A percentile compares a stretch with the other conserved stretches of the same genome.
Evolutionary conservation across 257 asterid genomes (phyloP).

Genomic region (Capsicum rhomboideum): DNA sequence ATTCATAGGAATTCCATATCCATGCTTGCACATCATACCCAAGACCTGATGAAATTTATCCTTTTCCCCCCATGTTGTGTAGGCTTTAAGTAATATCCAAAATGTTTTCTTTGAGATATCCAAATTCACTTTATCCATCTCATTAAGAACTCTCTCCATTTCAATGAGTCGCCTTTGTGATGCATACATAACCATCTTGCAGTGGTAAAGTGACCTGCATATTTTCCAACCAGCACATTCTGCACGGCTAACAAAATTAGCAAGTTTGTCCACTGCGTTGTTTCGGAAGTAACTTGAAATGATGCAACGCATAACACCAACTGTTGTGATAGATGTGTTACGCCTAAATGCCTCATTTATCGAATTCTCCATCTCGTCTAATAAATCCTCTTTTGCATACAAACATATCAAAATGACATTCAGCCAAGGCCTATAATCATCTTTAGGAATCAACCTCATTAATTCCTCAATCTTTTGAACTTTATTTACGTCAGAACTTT

Average conservation of each 20-base stretch:
- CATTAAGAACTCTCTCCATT: conserved; percentile 75
- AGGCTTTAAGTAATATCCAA: conserved; percentile 51
- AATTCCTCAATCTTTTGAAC: conserved; percentile 56
- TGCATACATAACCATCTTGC: conserved; percentile 77
- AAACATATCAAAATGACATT: conserved; percentile 53
- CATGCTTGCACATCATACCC: conserved; percentile 69
- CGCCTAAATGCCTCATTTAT: conserved; percentile 55
- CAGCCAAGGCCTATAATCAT: conserved; percentile 61
- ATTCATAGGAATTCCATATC: conserved; percentile 30
- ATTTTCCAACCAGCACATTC: conserved; percentile 69
- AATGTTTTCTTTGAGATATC: conserved; percentile 43
- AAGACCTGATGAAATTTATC: conserved; percentile 50
- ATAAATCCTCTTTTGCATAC: conserved; percentile 59
- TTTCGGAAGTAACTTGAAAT: conserved; percentile 60
- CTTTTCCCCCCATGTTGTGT: conserved; percentile 38
- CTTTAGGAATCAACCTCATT: conserved; percentile 42
- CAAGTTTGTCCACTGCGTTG: conserved; percentile 67
- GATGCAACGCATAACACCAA: conserved; percentile 44
- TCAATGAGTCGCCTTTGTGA: conserved; percentile 59
- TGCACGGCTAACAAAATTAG: conserved; percentile 48
- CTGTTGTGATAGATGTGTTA: conserved; percentile 30
- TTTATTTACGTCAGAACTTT: conserved; percentile 42
- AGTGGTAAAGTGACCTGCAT: conserved; percentile 73
- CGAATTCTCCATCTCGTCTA: conserved; percentile 63
- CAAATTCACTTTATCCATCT: conserved; percentile 57